Evolutionary conservation across 192 early-diverging fungal species (phyloP).

Genomic region (Coemansia sp.): DNA sequence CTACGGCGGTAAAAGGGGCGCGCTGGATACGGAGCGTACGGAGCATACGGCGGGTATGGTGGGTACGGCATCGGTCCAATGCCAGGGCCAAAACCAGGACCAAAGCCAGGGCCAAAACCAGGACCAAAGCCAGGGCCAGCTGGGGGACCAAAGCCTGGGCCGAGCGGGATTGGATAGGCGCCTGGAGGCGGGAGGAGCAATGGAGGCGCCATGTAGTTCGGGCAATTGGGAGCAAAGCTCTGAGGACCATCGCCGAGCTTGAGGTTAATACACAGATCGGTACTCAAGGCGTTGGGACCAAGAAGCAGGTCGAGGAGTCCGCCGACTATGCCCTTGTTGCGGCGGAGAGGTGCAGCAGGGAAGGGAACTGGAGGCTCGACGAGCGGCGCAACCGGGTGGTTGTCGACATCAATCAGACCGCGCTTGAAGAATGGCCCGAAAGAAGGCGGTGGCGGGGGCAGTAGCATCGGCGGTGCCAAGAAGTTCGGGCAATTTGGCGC

Average conservation of each 20-base stretch:
- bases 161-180: conserved; percentile 20
- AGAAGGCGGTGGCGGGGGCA: conserved; percentile 25
- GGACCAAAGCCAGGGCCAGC: conserved; percentile 5
- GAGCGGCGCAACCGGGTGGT: conserved; percentile 25
- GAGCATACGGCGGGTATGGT: conserved; percentile 3
- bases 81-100: no score
- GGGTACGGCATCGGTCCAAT: conserved; percentile 18
- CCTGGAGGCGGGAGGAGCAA: conserved; percentile 44
- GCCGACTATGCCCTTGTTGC: conserved; percentile 48
- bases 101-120: no score
- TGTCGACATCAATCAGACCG: conserved; percentile 47
- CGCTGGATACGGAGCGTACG: conserved; percentile 11
- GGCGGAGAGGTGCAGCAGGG: conserved; percentile 33
- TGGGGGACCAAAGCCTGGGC: conserved; percentile 11
- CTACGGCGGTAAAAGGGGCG: conserved; percentile 25
- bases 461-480: conserved; percentile 40
- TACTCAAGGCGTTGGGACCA: conserved; percentile 47
- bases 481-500: conserved; percentile 53
- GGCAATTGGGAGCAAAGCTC: conserved; percentile 47
- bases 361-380: conserved; percentile 31
- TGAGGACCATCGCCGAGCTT: conserved; percentile 53
- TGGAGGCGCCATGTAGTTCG: conserved; percentile 41
- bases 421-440: conserved; percentile 38
- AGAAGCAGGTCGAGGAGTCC: conserved; percentile 48
- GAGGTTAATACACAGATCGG: conserved; percentile 47